These are phyloP conservation scores for Ajuga chamaepitys DNA, from an alignment of 257 asterid species.

Conservation along the genomic window DNA sequence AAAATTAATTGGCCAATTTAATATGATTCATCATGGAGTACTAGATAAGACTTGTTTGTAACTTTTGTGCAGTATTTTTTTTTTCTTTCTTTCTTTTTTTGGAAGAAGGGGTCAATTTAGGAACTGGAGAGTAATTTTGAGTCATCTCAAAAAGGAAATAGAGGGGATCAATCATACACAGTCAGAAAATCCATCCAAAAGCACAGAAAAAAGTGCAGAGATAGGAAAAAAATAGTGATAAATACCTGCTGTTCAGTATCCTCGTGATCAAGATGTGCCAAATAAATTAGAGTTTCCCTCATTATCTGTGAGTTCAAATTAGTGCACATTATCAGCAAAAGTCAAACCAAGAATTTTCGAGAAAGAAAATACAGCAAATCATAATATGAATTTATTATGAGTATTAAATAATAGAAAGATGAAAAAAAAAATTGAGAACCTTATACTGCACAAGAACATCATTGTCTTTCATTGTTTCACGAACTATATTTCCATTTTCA, in stretches of 20 bases:
- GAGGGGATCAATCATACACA: neutral
- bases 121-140: too few relatives aligned
- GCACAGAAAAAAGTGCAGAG: neutral
- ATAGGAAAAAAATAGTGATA: neutral
- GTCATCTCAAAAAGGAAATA: neutral
- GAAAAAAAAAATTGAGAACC: constrained; percentile 28
- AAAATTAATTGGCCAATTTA: too few relatives aligned
- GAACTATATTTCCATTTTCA: constrained; percentile 91
- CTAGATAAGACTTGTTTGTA: too few relatives aligned
- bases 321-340: constrained; percentile 3
- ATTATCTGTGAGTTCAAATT: constrained; percentile 51
- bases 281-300: constrained; percentile 86
- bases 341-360: neutral
- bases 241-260: constrained; percentile 88
- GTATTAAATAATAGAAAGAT: neutral
- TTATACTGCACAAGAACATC: constrained; percentile 88
- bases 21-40: too few relatives aligned
- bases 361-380: neutral
- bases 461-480: constrained; percentile 93
- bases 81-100: too few relatives aligned
- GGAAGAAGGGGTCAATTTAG: too few relatives aligned
- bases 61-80: too few relatives aligned
- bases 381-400: constrained; percentile 8
- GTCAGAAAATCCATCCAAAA: neutral
- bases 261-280: constrained; percentile 90